Percentiles rank a stretch among this genome's conserved stretches.
Evolutionary conservation across 148 eudicot genomes (phyloP).

Genomic region (Oxyria digyna): DNA sequence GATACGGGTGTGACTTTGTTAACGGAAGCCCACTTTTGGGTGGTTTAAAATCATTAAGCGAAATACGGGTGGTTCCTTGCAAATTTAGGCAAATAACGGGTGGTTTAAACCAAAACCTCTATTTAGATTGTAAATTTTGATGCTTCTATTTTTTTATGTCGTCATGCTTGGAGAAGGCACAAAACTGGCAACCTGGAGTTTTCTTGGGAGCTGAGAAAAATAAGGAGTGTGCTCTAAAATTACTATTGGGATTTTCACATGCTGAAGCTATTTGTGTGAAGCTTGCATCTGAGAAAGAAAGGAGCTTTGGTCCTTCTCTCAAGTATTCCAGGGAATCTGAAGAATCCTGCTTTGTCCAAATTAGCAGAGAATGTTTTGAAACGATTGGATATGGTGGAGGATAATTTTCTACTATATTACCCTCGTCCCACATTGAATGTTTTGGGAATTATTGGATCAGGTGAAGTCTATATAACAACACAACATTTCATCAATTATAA

Average conservation of each 20-base stretch:
- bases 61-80: no score
- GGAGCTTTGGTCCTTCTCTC: slow-evolving; percentile 58
- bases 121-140: slow-evolving; percentile 6
- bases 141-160: slow-evolving; percentile 16
- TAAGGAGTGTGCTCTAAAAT: slow-evolving; percentile 43
- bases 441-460: no score
- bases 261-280: slow-evolving; percentile 38
- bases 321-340: slow-evolving; percentile 50
- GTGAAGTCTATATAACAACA: no score
- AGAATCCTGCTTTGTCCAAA: slow-evolving; percentile 41
- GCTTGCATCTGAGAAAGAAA: slow-evolving; percentile 59
- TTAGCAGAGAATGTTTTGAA: slow-evolving; percentile 45
- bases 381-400: slow-evolving; percentile 36
- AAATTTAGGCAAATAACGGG: no score
- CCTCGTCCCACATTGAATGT: no score
- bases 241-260: slow-evolving; percentile 39
- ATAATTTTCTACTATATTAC: slow-evolving; percentile 42
- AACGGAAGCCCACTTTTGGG: no score
- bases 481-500: no score
- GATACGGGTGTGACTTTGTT: no score
- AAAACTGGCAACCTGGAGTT: slow-evolving; percentile 45
- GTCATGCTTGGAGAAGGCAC: slow-evolving; percentile 50
- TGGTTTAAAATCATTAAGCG: no score
- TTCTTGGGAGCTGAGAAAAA: slow-evolving; percentile 47
- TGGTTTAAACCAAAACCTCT: no score